Base-by-base conservation (phyloP, 768 basidiomycete species). In the Tricholoma matsutake region DNA sequence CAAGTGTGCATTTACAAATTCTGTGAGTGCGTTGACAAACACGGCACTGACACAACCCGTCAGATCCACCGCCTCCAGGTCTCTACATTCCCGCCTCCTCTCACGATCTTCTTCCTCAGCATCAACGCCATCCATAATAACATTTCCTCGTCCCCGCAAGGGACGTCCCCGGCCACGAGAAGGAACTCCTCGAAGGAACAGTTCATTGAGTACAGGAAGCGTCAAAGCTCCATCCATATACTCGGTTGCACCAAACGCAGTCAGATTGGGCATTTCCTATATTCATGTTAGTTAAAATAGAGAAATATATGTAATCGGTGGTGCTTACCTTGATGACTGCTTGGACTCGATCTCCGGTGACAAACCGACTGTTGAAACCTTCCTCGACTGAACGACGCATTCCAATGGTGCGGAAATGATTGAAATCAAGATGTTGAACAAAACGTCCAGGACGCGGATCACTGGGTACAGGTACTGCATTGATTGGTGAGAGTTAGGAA, bases 151-250 rank as follows among this genome's bases (percentile, higher is more conserved):
- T 4, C 88, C 86, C 54, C 91, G 86, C 10, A 82, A 79, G 10
- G 86, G 85, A 20, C 87, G 86, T 0, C 89, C 87, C 11, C 89
- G 80, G 0, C 85, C 85, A 43, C 86, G 84, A 28, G 88, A 88
- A 8, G 85, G 82, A 6, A 79, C 76, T 28, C 96, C 96, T 29
- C 96, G 88, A 62, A 98, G 85, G 68, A 99, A 87, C 16, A 99
- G 77, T 69, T 98, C 96, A 57, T 87, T 91, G 10, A 99, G 78
- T 16, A 98, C 95, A 0, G 88, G 80, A 14, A 91, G 77, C 11
- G 89, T 92, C 43, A 99, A 79, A 0, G 96, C 89, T 3, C 92
- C 89, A 65, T 99, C 96, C 92, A 99, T 98, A 71, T 98, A 99
- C 72, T 99, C 96, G 2, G 96, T 98, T 5, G 94, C 95, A n/a